Base-by-base conservation (phyloP, 2,329 filamentous ascomycete species). In the Penicillium sp. region DNA sequence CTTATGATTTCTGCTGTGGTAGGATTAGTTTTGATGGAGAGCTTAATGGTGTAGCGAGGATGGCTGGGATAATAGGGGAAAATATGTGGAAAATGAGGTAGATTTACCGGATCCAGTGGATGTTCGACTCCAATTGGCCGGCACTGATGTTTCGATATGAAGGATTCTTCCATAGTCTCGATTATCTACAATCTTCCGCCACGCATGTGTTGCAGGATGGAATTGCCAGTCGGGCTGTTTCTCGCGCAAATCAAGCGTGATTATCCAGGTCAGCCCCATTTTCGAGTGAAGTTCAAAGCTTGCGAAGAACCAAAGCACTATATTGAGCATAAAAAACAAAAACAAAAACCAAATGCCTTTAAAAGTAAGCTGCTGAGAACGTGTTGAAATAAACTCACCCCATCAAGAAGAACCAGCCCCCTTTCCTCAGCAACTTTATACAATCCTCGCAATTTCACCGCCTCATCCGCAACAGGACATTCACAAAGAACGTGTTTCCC, bases 181-280 rank as follows among this genome's bases (percentile, higher is more conserved):
- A 4, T 58, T 54, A 29, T 70, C 58, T 46, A 73, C 60, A 7
- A 72, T 59, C 2, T 62, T 52, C 11, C 67, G 56, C 48, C 68
- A 68, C 5, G 56, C 45, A 51, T 68, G 64, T 48, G 69, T 66
- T 0, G 69, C 66, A 0, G 72, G 72, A 53, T 73, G 69, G 53
- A 73, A 73, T 41, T 69, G 67, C 62, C 70, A 73, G 49, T 73
- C 9, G 4, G 38, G 24, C 38, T 39, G n/a, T 7, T n/a, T 9
- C 8, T 9, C 35, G 25, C 9, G 13, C 11, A 7, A 13, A 18
- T 18, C 9, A 18, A 13, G 18, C 18, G 3, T 18, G 18, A 18
- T 18, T 3, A 18, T 18, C 18, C 1, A 18, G 3, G 18, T 18
- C 18, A 18, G 18, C 18, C 18, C 18, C 18, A 18, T 18, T 18